Base-by-base conservation (phyloP, 1,284 basidiomycete genomes). In the Pseudozyma thailandica region DNA sequence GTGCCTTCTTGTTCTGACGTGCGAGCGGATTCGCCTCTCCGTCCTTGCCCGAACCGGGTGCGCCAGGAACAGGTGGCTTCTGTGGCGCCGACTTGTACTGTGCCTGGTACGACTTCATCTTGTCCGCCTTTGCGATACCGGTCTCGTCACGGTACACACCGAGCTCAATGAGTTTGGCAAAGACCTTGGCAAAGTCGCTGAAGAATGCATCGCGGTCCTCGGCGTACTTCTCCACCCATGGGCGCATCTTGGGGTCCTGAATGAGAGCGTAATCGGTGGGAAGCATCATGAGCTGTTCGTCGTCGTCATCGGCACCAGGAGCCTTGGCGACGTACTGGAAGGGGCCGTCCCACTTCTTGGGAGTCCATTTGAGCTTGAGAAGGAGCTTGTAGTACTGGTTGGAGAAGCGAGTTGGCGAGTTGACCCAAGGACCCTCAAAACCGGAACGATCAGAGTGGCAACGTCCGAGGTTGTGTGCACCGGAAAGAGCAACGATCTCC, bases 401-500 rank as follows among this genome's bases (percentile, higher is more conserved):
- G 10, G 72, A 72, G 64, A 81, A 82, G 28, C 74, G 72, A 10
- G 73, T 82, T n/a, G 78, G 80, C 51, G 72, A 69, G 64, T 72
- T 70, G 43, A 79, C 77, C 81, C 81, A 82, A 4, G 81, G 78
- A n/a, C 81, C 81, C 35, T 79, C 71, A 58, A 80, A 82, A 31
- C 81, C 81, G 38, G 74, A 78, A 23, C 76, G 61, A 48, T 82
- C 65, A 3, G 52, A 41, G 66, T 83, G 81, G 70, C 81, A 82
- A 26, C 79, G 68, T 2, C 86, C 87, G 20, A 88, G 79, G 53
- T 84, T 84, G 79, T 88, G 87, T 6, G 87, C 87, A 5, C 87
- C 87, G 15, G 84, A 85, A 5, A 88, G 84, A 1, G 87, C 86
- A 12, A 88, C 87, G 26, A 87, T 87, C 80, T 88, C 87, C 74